Evolutionary conservation across 768 basidiomycete species (phyloP).

Genomic region (Multifurca ochricompacta): DNA sequence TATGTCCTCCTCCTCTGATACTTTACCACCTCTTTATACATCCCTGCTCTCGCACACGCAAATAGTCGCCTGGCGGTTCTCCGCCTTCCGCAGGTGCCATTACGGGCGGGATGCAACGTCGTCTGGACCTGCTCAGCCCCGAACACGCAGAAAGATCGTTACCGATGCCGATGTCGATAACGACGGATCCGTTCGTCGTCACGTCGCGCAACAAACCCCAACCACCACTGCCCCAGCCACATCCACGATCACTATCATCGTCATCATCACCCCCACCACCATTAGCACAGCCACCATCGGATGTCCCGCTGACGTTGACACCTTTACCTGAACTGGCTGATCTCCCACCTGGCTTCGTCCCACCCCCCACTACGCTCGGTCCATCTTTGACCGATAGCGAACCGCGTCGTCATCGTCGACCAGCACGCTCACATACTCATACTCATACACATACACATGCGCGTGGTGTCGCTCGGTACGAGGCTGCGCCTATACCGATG

Average conservation of each 20-base stretch:
- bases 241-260: no score
- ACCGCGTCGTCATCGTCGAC: background rate
- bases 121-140: constrained; percentile 26
- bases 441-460: background rate
- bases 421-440: no score
- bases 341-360: constrained; percentile 1
- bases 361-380: background rate
- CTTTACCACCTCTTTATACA: no score
- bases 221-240: background rate
- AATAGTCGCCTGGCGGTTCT: constrained; percentile 23
- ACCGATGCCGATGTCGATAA: background rate
- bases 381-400: background rate
- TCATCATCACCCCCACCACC: background rate
- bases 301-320: background rate
- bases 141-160: constrained; percentile 22
- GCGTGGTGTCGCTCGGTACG: constrained; percentile 1
- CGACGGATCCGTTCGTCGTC: background rate
- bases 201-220: background rate
- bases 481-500: constrained; percentile 13
- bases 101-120: constrained; percentile 19
- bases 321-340: constrained; percentile 8
- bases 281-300: background rate
- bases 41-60: no score
- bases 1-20: no score
- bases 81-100: constrained; percentile 17